Base-by-base conservation (phyloP, 2,329 filamentous ascomycete genomes). In the Fusarium decemcellulare region DNA sequence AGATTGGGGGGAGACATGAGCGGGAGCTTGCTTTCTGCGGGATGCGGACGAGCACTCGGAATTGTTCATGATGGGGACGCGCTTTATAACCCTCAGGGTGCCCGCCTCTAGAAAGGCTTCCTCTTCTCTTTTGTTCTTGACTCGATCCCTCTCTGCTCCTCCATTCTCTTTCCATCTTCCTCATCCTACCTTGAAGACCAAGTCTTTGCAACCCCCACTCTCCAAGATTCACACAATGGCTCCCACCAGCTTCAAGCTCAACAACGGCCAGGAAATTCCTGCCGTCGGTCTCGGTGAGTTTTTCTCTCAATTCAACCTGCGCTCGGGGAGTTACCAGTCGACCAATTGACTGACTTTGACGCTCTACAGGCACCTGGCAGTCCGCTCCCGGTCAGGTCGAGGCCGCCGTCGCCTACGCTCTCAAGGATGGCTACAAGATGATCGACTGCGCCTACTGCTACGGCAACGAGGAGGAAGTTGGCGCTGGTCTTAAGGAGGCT, bases 401-500 rank as follows among this genome's bases (percentile, higher is more conserved):
- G 55, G 78, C 80, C 1, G 89, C 90, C 32, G 89, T 92, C 39
- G 80, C 83, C 50, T 83, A 85, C 67, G 89, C 90, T 46, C 84
- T 92, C 59, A 83, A 86, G 74, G 76, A 78, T 61, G 87, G 87
- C 16, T 89, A 90, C 82, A 82, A 81, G 73, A 85, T 89, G 68
- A 86, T 94, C 72, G 92, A 94, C 81, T 88, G 89, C 71, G 91
- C 92, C 7, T 93, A 92, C 83, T 92, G 90, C 81, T 94, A 94
- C 80, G 90, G 86, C 72, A 95, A 97, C 79, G 94, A 97, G 81
- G 87, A 91, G 50, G 93, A 95, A 79, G 93, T 97, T 15, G 94
- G 94, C 68, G 83, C 90, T 76, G 94, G 92, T 10, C 86, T 97
- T 57, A 88, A 90, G 77, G 90, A 92, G 59, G 93, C 92, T 32